These are phyloP conservation scores for Blastobotrys terrestris DNA, from an alignment of 805 yeast species.

Conservation along the genomic window DNA sequence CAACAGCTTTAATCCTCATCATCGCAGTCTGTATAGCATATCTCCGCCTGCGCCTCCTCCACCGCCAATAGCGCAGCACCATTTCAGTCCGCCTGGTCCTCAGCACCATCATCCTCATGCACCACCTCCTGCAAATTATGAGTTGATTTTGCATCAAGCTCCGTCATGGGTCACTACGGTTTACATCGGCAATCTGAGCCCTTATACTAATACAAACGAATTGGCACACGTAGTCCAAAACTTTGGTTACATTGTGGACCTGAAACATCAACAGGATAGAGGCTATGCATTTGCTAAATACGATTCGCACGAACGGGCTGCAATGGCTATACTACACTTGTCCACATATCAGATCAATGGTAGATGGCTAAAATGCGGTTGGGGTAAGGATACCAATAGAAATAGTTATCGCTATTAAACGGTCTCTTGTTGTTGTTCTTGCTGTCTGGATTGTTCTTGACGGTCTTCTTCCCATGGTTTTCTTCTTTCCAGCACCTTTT, in stretches of 20 bases:
- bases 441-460: background rate
- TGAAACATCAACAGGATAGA: conserved; percentile 71
- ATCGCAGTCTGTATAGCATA: background rate
- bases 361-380: conserved; percentile 72
- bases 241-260: conserved; percentile 77
- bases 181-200: conserved; percentile 80
- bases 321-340: conserved; percentile 76
- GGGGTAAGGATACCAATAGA: conserved; percentile 59
- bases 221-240: conserved; percentile 66
- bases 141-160: conserved; percentile 65
- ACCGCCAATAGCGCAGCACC: background rate
- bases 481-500: conserved; percentile 19
- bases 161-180: conserved; percentile 84
- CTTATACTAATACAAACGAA: conserved; percentile 65
- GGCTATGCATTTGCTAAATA: conserved; percentile 88
- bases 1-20: conserved; percentile 1
- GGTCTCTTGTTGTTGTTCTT: background rate
- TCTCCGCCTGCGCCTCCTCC: background rate
- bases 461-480: conserved; percentile 15
- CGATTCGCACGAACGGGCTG: conserved; percentile 84
- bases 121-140: conserved; percentile 50
- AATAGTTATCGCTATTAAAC: background rate
- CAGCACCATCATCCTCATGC: background rate
- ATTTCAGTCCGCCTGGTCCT: background rate
- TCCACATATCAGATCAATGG: conserved; percentile 62